Evolutionary conservation across 495 filamentous ascomycete genomes (phyloP).

Genomic region (Hypoxylon lienhwacheense): DNA sequence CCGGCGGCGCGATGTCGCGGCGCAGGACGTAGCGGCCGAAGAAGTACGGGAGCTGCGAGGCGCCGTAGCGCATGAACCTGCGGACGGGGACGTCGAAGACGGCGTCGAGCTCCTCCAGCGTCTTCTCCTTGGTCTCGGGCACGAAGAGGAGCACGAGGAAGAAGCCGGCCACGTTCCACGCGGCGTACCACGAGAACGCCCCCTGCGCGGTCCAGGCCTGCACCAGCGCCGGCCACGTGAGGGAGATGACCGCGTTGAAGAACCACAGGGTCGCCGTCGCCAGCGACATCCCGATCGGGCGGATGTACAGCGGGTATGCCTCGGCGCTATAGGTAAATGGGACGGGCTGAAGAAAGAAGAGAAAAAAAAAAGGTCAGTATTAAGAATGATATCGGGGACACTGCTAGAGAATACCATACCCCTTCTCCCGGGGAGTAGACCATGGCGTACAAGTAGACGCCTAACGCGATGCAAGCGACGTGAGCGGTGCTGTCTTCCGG

Average conservation of each 20-base stretch:
- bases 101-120: slow-evolving; percentile 66
- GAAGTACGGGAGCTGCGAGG: slow-evolving; percentile 48
- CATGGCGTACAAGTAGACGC: slow-evolving; percentile 74
- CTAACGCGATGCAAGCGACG: slow-evolving; percentile 63
- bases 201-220: slow-evolving; percentile 59
- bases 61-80: slow-evolving; percentile 53
- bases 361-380: slow-evolving; percentile 1
- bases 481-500: slow-evolving; percentile 47
- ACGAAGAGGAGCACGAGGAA: slow-evolving; percentile 73
- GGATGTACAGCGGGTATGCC: slow-evolving; percentile 75
- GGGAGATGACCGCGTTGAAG: slow-evolving; percentile 66
- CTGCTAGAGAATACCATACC: slow-evolving; percentile 10
- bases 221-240: slow-evolving; percentile 65
- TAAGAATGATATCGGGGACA: not conserved
- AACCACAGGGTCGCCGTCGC: slow-evolving; percentile 72
- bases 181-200: slow-evolving; percentile 70
- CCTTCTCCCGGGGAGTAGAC: slow-evolving; percentile 81
- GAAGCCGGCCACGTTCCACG: slow-evolving; percentile 68
- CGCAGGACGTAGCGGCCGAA: slow-evolving; percentile 56
- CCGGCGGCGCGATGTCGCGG: slow-evolving; percentile 42
- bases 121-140: slow-evolving; percentile 81
- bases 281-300: slow-evolving; percentile 67
- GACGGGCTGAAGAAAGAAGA: slow-evolving; percentile 54
- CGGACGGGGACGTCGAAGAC: slow-evolving; percentile 58
- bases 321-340: slow-evolving; percentile 85